These are phyloP conservation scores for Nakazawaea wickerhamii DNA, from an alignment of 805 yeast species.

Conservation along the genomic window DNA sequence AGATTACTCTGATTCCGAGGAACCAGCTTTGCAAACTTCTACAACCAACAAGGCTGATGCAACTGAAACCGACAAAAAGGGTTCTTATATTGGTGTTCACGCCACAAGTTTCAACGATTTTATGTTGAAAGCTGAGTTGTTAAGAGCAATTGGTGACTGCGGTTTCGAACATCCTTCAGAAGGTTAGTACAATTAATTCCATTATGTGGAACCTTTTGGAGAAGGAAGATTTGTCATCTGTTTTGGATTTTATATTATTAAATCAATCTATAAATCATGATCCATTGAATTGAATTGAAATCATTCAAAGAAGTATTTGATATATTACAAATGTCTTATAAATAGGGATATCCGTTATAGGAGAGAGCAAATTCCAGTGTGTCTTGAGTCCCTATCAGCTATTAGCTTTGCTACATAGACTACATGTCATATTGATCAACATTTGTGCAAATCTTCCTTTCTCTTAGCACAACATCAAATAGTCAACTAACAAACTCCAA, in stretches of 20 bases:
- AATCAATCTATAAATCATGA: too few species aligned
- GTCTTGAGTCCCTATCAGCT: conserved; percentile 12
- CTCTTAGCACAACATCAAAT: neutral
- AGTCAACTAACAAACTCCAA: conserved; percentile 14
- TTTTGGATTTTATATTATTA: too few species aligned
- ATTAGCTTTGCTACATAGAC: neutral
- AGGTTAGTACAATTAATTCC: conserved; percentile 63
- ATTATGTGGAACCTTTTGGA: neutral
- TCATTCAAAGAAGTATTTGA: neutral
- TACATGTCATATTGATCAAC: neutral
- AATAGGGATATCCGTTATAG: too few species aligned
- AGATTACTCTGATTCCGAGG: conserved; percentile 98
- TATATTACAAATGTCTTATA: too few species aligned
- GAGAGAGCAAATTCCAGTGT: too few species aligned
- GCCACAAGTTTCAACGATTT: conserved; percentile 99
- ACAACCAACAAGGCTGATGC: conserved; percentile 29
- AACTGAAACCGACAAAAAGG: conserved; percentile 76
- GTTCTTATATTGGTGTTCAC: conserved; percentile 96
- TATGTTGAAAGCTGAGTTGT: conserved; percentile 90
- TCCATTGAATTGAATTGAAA: neutral
- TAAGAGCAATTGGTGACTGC: conserved; percentile 97
- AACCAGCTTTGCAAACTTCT: conserved; percentile 69
- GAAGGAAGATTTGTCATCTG: neutral
- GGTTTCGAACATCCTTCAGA: conserved; percentile 99
- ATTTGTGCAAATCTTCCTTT: conserved; percentile 2